A percentile compares a stretch with the other conserved stretches of the same genome.
Conservation (phyloP, 495 filamentous ascomycete species). For the Clavariopsis aquatica region DNA sequence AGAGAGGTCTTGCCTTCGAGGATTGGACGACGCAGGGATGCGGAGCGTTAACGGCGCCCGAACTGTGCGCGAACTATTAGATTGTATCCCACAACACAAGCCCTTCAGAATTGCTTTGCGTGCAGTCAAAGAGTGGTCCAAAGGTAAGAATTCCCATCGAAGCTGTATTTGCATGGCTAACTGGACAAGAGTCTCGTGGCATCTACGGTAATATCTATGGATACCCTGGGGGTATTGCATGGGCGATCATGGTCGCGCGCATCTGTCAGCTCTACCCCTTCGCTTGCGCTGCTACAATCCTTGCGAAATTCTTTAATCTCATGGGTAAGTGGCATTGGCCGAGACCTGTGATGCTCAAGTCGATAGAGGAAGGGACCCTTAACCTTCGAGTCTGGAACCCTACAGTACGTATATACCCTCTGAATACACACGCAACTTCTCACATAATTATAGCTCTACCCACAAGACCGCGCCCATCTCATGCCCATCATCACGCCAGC, state of each 20-base stretch:
- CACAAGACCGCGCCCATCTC: conserved; percentile 74
- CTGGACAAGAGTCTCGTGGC: conserved; percentile 59
- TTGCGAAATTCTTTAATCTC: conserved; percentile 90
- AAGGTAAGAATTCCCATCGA: conserved; percentile 55
- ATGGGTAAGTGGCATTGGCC: conserved; percentile 94
- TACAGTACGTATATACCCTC: conserved; percentile 55
- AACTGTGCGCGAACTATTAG: conserved; percentile 87
- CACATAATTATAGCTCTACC: conserved; percentile 62
- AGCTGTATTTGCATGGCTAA: conserved; percentile 12
- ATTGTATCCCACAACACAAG: conserved; percentile 82
- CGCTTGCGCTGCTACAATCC: conserved; percentile 79
- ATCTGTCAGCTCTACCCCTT: conserved; percentile 97
- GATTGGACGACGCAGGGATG: conserved; percentile 80
- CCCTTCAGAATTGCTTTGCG: conserved; percentile 85
- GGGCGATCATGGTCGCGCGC: conserved; percentile 94
- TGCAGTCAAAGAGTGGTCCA: conserved; percentile 94
- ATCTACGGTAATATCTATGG: conserved; percentile 95
- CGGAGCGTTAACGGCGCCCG: conserved; percentile 90
- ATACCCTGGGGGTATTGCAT: conserved; percentile 94
- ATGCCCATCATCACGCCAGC: conserved; percentile 98
- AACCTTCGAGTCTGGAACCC: conserved; percentile 94
- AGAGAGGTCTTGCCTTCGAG: conserved; percentile 80
- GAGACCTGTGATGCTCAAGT: conserved; percentile 82
- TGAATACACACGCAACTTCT: neutral
- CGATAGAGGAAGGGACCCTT: conserved; percentile 78